Base-by-base conservation (phyloP, 495 filamentous ascomycete genomes). In the Trichoderma orchidacearum region DNA sequence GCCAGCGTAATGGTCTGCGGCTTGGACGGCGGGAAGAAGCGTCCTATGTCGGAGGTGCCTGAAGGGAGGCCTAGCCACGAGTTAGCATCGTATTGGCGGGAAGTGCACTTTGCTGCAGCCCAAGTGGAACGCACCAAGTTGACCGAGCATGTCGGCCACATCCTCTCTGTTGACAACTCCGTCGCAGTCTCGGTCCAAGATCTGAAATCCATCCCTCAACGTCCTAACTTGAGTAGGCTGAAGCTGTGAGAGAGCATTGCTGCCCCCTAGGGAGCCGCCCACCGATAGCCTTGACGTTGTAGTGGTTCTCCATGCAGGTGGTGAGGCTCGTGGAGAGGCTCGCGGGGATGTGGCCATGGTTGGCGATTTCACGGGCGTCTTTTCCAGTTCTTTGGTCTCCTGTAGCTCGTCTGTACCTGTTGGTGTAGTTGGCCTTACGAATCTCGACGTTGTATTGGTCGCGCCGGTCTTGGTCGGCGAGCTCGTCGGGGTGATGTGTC, bases 201-300 rank as follows among this genome's bases (percentile, higher is more conserved):
- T 86, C 67, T 89, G 84, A 68, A 95, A 96, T 0, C 84, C 86
- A 64, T 95, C 89, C 56, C 89, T 79, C 69, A 96, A 79, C 56
- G 86, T 82, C 53, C 84, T 73, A 5, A 89, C 77, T 64, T 87
- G 86, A 21, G 84, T 72, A 9, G 85, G 76, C 17, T 84, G 79
- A 45, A 90, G 60, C 55, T 82, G 82, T 0, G 80, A 76, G 17
- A 88, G 67, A 0, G 82, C 78, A 63, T 81, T 86, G 29, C 70
- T 72, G 50, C 68, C 56, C 60, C 53, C 3, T 62, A 62, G 12
- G 65, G 57, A 2, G 65, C 56, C 21, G 68, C 41, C 41, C 41
- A 48, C 41, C 12, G 41, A 18, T 23, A 48, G 41, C 53, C 30
- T 51, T 11, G 60, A 51, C 12, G 63, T 64, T n/a, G n/a, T n/a